Evolutionary conservation across 2,329 filamentous ascomycete species (phyloP), one percentile per base, ranked within the genome.

Genomic region (Cryphonectria carpinicola): DNA sequence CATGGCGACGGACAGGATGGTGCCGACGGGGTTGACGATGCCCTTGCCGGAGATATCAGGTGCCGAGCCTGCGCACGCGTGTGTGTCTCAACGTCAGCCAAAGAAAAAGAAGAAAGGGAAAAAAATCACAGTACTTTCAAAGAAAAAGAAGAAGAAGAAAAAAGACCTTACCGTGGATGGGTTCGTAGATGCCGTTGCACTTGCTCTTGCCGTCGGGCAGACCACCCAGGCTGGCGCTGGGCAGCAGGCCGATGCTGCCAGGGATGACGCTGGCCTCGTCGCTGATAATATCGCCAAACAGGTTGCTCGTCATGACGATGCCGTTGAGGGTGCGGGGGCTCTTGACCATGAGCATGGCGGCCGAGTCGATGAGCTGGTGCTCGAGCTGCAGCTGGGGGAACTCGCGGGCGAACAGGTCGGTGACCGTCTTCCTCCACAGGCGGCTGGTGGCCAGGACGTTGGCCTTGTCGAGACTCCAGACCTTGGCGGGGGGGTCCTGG

Each of bases 261-360:
- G 95, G 94, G 76, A 98, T 98, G 66, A 97, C 95, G 76, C 92
- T 95, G 5, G 95, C 95, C 86, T 98, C 95, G 79, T 98, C 95
- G 79, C 89, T 93, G 79, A 99, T 94, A 79, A 98, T 98, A 81
- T 98, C 95, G 73, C 95, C 96, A 80, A 97, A 97, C 76, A 98
- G 80, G 82, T 98, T 99, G 85, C 92, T 95, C 17, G 95, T 97
- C 74, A 98, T 90, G 63, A 98, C 89, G 49, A 98, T 90, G 68
- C 95, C 96, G 80, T 98, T 98, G 67, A 98, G 86, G 32, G 90
- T 89, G 14, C 91, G 87, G 13, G 95, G 95, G 82, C 95, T 95
- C 90, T 97, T 98, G 79, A 98, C 89, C 92, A 98, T 94, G 76
- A 98, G 85, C 95, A 98, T 98, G 74, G 95, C 95, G n/a, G 95